Evolutionary conservation across 1,284 basidiomycete species (phyloP), one percentile per base, ranked within the genome.

Genomic region (Tremellales sp.): DNA sequence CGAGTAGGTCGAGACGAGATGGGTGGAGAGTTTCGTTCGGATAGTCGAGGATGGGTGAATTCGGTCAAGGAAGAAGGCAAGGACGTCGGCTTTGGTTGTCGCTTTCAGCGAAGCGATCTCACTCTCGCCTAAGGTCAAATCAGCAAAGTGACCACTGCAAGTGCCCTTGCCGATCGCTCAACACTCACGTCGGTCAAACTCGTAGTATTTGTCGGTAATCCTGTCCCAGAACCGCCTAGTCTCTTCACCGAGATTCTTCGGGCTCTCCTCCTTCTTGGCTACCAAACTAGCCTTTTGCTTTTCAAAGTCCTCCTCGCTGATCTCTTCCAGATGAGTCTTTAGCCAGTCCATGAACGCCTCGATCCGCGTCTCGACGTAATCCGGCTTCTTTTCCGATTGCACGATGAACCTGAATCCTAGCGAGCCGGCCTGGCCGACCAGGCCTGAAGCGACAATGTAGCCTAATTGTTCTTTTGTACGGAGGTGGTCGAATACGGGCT

Each of bases 381-480:
- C 79, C 4, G 93, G 84, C 23, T 79, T 78, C 47, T 85, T 84
- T 76, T 97, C 93, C 60, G 87, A 90, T 76, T 99, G 96, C 25
- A 98, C 82, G 7, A 93, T 77, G 46, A 98, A 81, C n/a, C 89
- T 82, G 60, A 96, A 75, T 10, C 91, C 93, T 58, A 82, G 81
- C 49, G 85, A 80, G 31, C 83, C 85, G 2, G 80, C 76, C 23
- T 76, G 67, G 78, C 80, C 81, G 31, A 77, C 73, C 0, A 80
- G 78, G 48, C 82, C 82, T 3, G 63, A 58, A 43, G 77, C 80
- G 36, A 91, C 89, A 43, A 94, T 80, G 69, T 99, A 98, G 11
- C 96, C 96, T 0, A 99, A 80, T 72, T 98, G 96, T 70, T 98
- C 91, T 70, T 92, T 85, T 2, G 94, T 97, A n/a, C 96, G 84